A percentile compares a stretch with the other conserved stretches of the same genome.
These are phyloP conservation scores for Mortierella sp. DNA, from an alignment of 371 early-diverging fungal species.

Conservation along the genomic window DNA sequence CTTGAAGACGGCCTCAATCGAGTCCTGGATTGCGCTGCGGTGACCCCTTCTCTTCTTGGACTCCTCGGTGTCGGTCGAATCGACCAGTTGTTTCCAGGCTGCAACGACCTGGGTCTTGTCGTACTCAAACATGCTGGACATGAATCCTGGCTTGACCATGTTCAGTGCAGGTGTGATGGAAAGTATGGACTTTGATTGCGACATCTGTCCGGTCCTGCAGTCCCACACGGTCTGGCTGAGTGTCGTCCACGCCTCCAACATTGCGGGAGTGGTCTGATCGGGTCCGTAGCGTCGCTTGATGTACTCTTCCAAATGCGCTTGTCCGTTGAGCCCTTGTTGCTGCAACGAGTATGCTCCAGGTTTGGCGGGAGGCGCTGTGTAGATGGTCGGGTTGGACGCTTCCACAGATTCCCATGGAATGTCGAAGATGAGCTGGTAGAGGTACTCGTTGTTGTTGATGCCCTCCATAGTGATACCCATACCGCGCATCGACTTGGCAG, in stretches of 20 bases:
- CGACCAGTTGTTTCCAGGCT: constrained; percentile 35
- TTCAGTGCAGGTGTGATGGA: constrained; percentile 33
- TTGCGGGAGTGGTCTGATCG: constrained; percentile 11
- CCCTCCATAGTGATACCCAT: constrained; percentile 58
- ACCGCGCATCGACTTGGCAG: constrained; percentile 44
- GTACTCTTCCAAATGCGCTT: constrained; percentile 28
- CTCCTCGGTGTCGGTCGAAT: constrained; percentile 26
- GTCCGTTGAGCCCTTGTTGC: constrained; percentile 21
- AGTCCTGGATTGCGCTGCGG: constrained; percentile 18
- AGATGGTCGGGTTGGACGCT: constrained; percentile 1
- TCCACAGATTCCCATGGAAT: constrained; percentile 47
- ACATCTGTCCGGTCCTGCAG: constrained; percentile 28
- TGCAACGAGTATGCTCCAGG: constrained; percentile 1
- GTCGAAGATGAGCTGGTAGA: constrained; percentile 49
- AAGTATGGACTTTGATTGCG: constrained; percentile 36
- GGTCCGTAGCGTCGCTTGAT: constrained; percentile 51
- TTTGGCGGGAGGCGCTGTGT: background rate
- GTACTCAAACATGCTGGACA: constrained; percentile 32
- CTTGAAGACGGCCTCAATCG: constrained; percentile 14
- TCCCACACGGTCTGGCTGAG: constrained; percentile 53
- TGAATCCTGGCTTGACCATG: constrained; percentile 27
- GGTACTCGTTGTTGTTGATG: constrained; percentile 56
- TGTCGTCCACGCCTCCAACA: constrained; percentile 37
- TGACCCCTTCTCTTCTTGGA: constrained; percentile 15
- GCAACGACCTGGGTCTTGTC: constrained; percentile 28